Base-by-base conservation (phyloP, 345 rosid genomes). In the Bruguiera parviflora region DNA sequence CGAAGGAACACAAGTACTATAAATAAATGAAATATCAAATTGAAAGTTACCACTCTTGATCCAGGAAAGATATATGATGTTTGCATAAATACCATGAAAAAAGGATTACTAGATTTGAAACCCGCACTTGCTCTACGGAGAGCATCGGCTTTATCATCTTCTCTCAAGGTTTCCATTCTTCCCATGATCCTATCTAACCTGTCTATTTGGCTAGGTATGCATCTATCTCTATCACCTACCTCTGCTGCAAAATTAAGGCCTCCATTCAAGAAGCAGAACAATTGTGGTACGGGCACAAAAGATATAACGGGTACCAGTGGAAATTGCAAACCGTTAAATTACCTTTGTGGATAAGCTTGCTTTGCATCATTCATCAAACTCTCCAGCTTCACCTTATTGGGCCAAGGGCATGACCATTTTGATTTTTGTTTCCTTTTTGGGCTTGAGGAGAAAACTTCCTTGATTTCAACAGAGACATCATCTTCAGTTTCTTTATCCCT, bases 71-170 rank as follows among this genome's bases (percentile, higher is more conserved):
- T 24, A 53, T 53, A 53, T 21, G 27, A 6, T 58, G 74, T 70
- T 32, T 9, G 74, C 66, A 75, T 59, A 46, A 27, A 57, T 65
- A 59, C 25, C 35, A 35, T 29, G 49, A 65, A 75, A 59, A 49
- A 60, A 6, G 74, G 78, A 18, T 64, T 75, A n/a, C 59, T 52
- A 37, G 70, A 56, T 47, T 63, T 56, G 53, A 68, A 68, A 51
- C 61, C 25, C 5, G 31, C 25, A 37, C 19, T 15, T 24, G 39
- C 68, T 63, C 60, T 63, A 39, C 3, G 16, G 4, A 39, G 47
- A 39, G 47, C 47, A 39, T 10, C 11, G 47, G 47, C 47, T 39
- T 39, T 39, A 10, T 11, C 47, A 39, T 39, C 47, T 10, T 10
- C 16, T 39, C 15, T 11, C 13, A 6, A 11, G 13, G 15, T 3